Evolutionary conservation across 2,329 filamentous ascomycete species (phyloP), one percentile per base, ranked within the genome.

Genomic region (Diaporthe citri): DNA sequence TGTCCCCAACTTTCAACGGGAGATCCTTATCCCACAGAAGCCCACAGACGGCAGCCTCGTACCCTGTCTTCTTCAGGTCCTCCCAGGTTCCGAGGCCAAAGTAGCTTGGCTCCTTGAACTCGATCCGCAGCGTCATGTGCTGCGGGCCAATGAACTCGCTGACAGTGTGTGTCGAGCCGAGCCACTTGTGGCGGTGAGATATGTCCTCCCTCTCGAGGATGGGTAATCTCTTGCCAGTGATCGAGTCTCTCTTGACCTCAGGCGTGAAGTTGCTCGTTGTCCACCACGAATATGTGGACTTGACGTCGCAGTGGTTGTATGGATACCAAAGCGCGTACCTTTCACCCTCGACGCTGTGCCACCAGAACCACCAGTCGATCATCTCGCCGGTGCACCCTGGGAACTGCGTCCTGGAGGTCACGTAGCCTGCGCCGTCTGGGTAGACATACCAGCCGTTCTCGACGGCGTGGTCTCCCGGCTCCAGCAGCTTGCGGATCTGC

Each of bases 361-460:
- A 77, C 76, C 76, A 77, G 72, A 77, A 77, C 76, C 76, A 77
- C 76, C 76, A 77, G 51, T 74, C 75, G 48, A 77, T 41, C 76
- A 77, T 77, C 4, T 76, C 75, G 56, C 75, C 76, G 59, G 71
- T 76, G 17, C n/a, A 55, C 0, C 36, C 31, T 0, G 75, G 75
- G 34, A 77, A 77, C 10, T 59, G 75, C 10, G 76, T 77, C 28
- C 67, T 75, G 25, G 76, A 77, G 10, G 76, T 52, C 43, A 77
- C 76, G 57, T 77, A 77, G 13, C 73, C 76, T 28, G 67, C 57
- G 13, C 76, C 76, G 60, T 77, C 76, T 8, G 56, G 67, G 48
- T 71, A 60, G 43, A 25, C 75, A 43, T 72, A 71, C 76, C 76
- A 77, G 17, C 76, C 76, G 52, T 77, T 77, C 69, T 77, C 75